These are phyloP conservation scores for Rickenella mellea DNA, from an alignment of 768 basidiomycete genomes.

Conservation along the genomic window DNA sequence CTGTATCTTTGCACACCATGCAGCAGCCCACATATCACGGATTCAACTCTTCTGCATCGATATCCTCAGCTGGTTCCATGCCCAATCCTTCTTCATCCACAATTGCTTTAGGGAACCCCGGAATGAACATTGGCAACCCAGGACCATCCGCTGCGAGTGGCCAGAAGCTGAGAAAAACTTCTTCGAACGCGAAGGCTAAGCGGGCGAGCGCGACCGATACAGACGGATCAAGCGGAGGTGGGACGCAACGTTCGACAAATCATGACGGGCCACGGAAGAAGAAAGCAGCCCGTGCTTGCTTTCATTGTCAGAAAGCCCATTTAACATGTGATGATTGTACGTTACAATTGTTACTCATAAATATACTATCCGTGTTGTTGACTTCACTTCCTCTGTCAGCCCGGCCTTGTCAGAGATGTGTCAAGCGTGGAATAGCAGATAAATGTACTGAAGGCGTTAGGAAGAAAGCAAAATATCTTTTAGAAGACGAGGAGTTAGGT, in stretches of 20 bases:
- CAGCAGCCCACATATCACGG: no score
- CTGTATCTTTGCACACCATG: no score
- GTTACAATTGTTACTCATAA: constrained; percentile 26
- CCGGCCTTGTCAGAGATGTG: constrained; percentile 91
- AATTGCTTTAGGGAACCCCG: constrained; percentile 28
- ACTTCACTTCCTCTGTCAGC: constrained; percentile 37
- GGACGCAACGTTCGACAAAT: constrained; percentile 38
- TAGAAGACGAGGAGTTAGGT: constrained; percentile 92
- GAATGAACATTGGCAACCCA: constrained; percentile 27
- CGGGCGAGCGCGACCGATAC: constrained; percentile 54
- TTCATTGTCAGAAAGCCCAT: constrained; percentile 95
- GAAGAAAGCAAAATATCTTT: constrained; percentile 96
- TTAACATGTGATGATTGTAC: constrained; percentile 96
- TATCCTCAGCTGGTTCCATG: no score
- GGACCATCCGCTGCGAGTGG: constrained; percentile 12
- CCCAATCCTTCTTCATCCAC: no score
- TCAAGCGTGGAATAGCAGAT: constrained; percentile 84
- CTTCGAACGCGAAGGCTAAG: constrained; percentile 41
- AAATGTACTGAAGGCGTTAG: constrained; percentile 91
- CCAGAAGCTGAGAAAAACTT: constrained; percentile 28
- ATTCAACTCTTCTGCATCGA: no score
- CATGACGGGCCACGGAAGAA: constrained; percentile 86
- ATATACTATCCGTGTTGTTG: constrained; percentile 1
- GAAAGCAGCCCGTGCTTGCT: constrained; percentile 89
- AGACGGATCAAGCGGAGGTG: constrained; percentile 37